Base-by-base conservation (phyloP, 2,329 filamentous ascomycete genomes). In the Alternaria gaisen region DNA sequence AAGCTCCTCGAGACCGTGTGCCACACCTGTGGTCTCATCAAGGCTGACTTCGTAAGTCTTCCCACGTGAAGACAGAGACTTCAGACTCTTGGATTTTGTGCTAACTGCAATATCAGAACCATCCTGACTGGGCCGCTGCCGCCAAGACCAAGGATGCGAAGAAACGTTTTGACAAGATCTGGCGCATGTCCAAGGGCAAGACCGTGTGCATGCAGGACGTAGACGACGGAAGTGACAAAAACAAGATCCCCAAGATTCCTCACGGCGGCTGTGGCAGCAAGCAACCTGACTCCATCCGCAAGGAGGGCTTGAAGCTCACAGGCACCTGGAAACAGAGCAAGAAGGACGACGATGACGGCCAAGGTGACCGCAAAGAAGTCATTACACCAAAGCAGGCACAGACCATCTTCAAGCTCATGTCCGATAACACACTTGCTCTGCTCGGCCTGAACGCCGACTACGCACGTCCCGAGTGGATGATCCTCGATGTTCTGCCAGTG, bases 1-100 rank as follows among this genome's bases (percentile, higher is more conserved):
- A 99, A 98, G 86, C 88, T 99, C 73, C 85, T 99, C 80, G 96
- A 99, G 86, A 95, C 94, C 72, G 94, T 99, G 80, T 99, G 96
- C 87, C 94, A 97, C 84, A 97, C 96, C 81, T 99, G 96, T 86
- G 94, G 94, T 83, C 97, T 95, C 85, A 92, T 98, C 78, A 88
- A 97, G 85, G 91, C 93, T 83, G 94, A 98, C 87, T 92, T 93
- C 90, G 94, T 98, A 90, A 93, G 94, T 96, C 84, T 85, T 84
- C 84, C 83, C 79, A 76, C 78, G 81, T 80, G 85, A 84, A 82
- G 81, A 85, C 82, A 73, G 80, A 80, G 77, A 76, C 75, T 76
- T 82, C 81, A 82, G 80, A 63, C 65, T 38, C 52, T 76, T 80
- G 77, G 80, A 82, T 51, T 55, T 60, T 59, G 74, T 87, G 84